Conservation (phyloP, 345 rosid species). For the Euphorbia tirucalli region DNA sequence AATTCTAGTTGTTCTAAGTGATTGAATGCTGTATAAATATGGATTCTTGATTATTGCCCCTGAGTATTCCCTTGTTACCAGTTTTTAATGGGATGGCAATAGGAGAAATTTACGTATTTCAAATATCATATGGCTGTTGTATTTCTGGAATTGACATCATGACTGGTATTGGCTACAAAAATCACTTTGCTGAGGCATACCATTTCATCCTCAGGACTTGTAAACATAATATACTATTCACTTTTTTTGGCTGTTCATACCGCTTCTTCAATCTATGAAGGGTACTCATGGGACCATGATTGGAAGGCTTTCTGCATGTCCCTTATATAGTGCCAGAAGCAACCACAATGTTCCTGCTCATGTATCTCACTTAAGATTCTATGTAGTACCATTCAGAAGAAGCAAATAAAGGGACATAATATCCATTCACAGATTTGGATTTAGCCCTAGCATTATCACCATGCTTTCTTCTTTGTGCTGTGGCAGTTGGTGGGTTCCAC, state of each 20-base stretch:
- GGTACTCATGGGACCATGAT: slow-evolving; percentile 19
- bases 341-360: background rate
- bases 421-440: slow-evolving; percentile 6
- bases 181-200: slow-evolving; percentile 5
- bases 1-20: background rate
- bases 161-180: background rate
- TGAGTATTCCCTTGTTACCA: background rate
- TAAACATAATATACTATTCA: slow-evolving; percentile 2
- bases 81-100: background rate
- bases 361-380: slow-evolving; percentile 16
- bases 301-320: slow-evolving; percentile 12
- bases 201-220: background rate
- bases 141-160: slow-evolving; percentile 12
- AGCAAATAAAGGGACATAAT: slow-evolving; percentile 14
- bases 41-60: background rate
- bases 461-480: slow-evolving; percentile 6
- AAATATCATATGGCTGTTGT: background rate
- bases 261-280: slow-evolving; percentile 1
- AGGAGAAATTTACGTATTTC: background rate
- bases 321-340: slow-evolving; percentile 12
- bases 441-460: background rate
- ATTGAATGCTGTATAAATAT: background rate
- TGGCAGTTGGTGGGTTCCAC: slow-evolving; percentile 20
- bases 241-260: background rate
- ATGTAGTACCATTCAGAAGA: background rate